These are phyloP conservation scores for Microglena sp. DNA, from an alignment of 139 green algal genomes.

Conservation along the genomic window DNA sequence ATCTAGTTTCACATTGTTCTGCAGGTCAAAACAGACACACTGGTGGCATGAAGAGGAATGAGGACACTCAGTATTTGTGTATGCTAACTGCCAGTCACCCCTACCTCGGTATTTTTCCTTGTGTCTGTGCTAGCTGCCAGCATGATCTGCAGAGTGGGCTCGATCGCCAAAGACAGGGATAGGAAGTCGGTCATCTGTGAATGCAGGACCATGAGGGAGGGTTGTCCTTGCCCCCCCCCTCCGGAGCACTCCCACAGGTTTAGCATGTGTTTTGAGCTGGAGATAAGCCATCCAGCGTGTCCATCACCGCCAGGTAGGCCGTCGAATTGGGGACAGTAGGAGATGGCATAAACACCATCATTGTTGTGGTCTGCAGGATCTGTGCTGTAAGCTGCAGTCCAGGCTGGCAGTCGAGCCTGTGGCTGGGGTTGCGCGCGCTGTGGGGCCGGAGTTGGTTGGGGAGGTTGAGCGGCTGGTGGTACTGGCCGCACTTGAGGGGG, in stretches of 20 bases:
- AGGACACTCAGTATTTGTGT: too few relatives aligned
- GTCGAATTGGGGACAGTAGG: constrained; percentile 15
- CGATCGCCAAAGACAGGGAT: constrained; percentile 23
- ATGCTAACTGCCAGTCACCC: too few relatives aligned
- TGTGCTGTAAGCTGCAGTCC: constrained; percentile 16
- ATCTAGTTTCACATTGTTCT: too few relatives aligned
- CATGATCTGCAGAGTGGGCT: constrained; percentile 24
- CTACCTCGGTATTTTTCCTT: background rate
- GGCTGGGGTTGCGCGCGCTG: too few relatives aligned
- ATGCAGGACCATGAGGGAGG: constrained; percentile 28
- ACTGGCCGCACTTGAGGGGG: too few relatives aligned
- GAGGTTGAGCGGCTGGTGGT: too few relatives aligned
- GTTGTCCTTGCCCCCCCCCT: constrained; percentile 26
- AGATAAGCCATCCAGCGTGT: constrained; percentile 46
- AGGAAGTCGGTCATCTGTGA: constrained; percentile 33
- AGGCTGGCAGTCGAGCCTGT: too few relatives aligned
- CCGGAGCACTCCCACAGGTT: constrained; percentile 60
- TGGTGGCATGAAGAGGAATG: too few relatives aligned
- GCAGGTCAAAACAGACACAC: too few relatives aligned
- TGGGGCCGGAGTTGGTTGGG: too few relatives aligned
- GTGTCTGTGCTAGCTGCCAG: constrained; percentile 18
- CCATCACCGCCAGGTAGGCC: constrained; percentile 45
- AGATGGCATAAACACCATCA: constrained; percentile 14
- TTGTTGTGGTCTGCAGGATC: constrained; percentile 34
- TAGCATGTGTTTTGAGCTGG: constrained; percentile 29